Evolutionary conservation across 257 asterid genomes (phyloP).

Genomic region (Ajuga chamaepitys): DNA sequence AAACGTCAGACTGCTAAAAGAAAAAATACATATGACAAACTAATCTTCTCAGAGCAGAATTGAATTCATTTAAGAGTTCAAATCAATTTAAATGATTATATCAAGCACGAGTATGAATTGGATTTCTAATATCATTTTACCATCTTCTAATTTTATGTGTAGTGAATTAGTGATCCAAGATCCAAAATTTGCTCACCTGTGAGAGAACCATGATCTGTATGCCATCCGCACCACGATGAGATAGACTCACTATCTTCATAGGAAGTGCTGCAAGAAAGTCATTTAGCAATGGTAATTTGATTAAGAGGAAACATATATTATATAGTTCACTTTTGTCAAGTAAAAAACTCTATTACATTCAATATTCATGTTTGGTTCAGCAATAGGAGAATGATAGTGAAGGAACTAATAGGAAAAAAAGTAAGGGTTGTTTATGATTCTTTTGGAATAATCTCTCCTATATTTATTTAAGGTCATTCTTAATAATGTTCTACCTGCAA

Average conservation of each 20-base stretch:
- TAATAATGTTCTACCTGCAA: too few species aligned
- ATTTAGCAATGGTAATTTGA: background rate
- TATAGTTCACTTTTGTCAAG: background rate
- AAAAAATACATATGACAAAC: too few species aligned
- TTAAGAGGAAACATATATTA: background rate
- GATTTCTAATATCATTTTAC: too few species aligned
- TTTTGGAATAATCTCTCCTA: too few species aligned
- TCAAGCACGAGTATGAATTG: too few species aligned
- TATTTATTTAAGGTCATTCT: background rate
- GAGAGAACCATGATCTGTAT: constrained; percentile 92
- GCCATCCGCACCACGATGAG: constrained; percentile 99
- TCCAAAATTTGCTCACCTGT: constrained; percentile 47
- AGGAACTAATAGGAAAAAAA: background rate
- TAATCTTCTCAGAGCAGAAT: too few species aligned
- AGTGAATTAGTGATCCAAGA: background rate
- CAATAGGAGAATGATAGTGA: background rate
- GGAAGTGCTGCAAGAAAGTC: constrained; percentile 28
- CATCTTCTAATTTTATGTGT: too few species aligned
- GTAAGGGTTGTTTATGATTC: background rate
- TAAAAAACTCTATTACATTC: background rate
- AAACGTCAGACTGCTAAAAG: too few species aligned
- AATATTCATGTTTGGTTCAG: background rate
- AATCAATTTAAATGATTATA: too few species aligned
- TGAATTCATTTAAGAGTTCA: too few species aligned
- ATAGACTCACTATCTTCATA: constrained; percentile 36